Conservation (phyloP, 108 stramenopile species). For the Cylindrotheca fusiformis region DNA sequence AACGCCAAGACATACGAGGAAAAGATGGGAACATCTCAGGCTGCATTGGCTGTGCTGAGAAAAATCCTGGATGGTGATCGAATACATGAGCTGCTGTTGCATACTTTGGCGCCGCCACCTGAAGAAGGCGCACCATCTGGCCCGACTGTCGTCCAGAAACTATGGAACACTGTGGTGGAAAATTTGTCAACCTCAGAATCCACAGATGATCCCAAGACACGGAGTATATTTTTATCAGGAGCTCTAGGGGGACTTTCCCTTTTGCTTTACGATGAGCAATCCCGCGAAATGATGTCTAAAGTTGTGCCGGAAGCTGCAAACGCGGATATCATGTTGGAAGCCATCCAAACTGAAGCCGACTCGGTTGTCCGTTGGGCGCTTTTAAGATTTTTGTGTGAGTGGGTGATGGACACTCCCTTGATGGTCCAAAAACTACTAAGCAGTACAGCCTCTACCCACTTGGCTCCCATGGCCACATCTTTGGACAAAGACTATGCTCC, state of each 20-base stretch:
- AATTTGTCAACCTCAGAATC: slow-evolving; percentile 32
- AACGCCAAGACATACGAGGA: slow-evolving; percentile 15
- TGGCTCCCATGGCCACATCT: slow-evolving; percentile 19
- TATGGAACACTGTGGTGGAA: slow-evolving; percentile 64
- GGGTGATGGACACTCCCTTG: slow-evolving; percentile 54
- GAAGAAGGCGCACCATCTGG: slow-evolving; percentile 11
- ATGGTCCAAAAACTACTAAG: slow-evolving; percentile 51
- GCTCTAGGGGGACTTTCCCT: slow-evolving; percentile 60
- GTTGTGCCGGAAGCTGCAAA: slow-evolving; percentile 16
- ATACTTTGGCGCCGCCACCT: slow-evolving; percentile 75
- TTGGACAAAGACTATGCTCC: slow-evolving; percentile 7
- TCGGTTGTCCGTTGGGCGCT: slow-evolving; percentile 18
- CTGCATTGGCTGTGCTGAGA: slow-evolving; percentile 53
- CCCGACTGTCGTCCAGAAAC: slow-evolving; percentile 55
- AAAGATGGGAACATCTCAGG: slow-evolving; percentile 46
- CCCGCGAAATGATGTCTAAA: slow-evolving; percentile 62
- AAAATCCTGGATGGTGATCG: slow-evolving; percentile 37
- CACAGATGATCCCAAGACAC: slow-evolving; percentile 4
- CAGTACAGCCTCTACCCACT: slow-evolving; percentile 23
- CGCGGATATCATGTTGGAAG: slow-evolving; percentile 30
- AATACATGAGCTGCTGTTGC: slow-evolving; percentile 56
- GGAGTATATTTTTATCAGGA: slow-evolving; percentile 39
- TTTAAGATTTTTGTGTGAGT: slow-evolving; percentile 57
- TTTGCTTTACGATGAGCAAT: slow-evolving; percentile 55
- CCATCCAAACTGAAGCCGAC: slow-evolving; percentile 10